Evolutionary conservation across 2,329 filamentous ascomycete species (phyloP), one percentile per base, ranked within the genome.

Genomic region (Talaromyces sp.): DNA sequence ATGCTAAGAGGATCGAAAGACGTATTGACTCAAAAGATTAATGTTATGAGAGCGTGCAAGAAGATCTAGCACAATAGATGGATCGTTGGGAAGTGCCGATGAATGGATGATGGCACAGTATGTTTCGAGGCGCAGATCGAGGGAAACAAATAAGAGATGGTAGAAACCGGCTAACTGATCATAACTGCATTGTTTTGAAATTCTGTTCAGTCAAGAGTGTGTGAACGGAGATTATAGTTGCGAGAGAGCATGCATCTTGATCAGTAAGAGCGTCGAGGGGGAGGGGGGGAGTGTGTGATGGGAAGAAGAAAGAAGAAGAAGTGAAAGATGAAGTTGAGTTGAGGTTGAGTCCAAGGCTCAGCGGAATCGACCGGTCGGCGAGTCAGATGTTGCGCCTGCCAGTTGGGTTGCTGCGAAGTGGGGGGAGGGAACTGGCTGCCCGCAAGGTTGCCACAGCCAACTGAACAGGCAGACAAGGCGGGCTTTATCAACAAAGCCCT

Each of bases 1-100:
- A 46, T 46, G 50, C 59, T 58, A 60, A 48, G 61, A 55, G 67
- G 44, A 62, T 67, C 68, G 64, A 64, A 61, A 67, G 64, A 57
- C 35, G 54, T 42, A 25, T 28, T 42, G n/a, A 42, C 35, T 54
- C 50, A 14, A 54, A 31, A 23, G 31, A 35, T 11, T 35, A 54
- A n/a, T 21, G 9, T 21, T 54, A 31, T 37, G 31, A 54, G 4
- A 58, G 37, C 16, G 58, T 42, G 25, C 35, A 25, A 42, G 35
- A 39, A 44, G 59, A 40, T 61, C 46, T 42, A 54, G 42, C 28
- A 21, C 18, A 37, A 54, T 55, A 55, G 39, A 61, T 61, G 35
- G n/a, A 54, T 35, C 9, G 48, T n/a, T 50, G 56, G 23, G 62
- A 60, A 50, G 28, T 54, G 48, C 59, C 48, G 28, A 21, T 37